Conservation (phyloP, 148 eudicot genomes). For the Polygonum aviculare region DNA sequence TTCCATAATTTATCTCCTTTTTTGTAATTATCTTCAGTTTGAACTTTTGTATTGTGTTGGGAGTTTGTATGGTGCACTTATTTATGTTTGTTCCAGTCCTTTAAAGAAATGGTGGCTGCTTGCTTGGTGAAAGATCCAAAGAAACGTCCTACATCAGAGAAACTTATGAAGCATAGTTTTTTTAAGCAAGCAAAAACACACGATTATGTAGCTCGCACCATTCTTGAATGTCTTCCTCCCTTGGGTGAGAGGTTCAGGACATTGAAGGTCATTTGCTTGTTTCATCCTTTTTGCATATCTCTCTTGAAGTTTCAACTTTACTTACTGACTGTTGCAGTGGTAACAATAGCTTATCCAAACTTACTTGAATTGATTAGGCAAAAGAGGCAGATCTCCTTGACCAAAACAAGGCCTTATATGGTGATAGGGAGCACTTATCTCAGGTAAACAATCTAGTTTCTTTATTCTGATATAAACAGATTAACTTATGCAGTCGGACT, state of each 20-base stretch:
- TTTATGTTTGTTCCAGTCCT: conserved; percentile 44
- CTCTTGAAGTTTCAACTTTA: neutral
- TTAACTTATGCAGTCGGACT: neutral
- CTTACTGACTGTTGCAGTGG: neutral
- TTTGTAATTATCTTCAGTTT: neutral
- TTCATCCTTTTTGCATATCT: conserved; percentile 6
- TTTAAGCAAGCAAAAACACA: conserved; percentile 58
- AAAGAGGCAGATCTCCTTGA: conserved; percentile 79
- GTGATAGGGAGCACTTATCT: conserved; percentile 87
- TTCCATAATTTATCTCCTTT: neutral
- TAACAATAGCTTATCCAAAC: conserved; percentile 1
- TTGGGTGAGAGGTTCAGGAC: conserved; percentile 70
- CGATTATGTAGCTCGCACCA: conserved; percentile 58
- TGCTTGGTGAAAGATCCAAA: conserved; percentile 98
- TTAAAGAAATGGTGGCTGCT: conserved; percentile 81
- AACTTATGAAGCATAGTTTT: conserved; percentile 76
- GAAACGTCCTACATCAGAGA: conserved; percentile 82
- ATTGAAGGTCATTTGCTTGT: conserved; percentile 58
- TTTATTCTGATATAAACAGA: neutral
- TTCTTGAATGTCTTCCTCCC: conserved; percentile 67
- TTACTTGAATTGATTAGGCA: conserved; percentile 38
- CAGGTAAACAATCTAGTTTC: conserved; percentile 36
- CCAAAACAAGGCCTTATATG: conserved; percentile 74
- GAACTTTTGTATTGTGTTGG: neutral
- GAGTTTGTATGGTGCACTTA: neutral